Percentiles rank a stretch among this genome's conserved stretches.
Evolutionary conservation across 1,284 basidiomycete genomes (phyloP).

Genomic region (Ceratorhiza oryzae-sativae): DNA sequence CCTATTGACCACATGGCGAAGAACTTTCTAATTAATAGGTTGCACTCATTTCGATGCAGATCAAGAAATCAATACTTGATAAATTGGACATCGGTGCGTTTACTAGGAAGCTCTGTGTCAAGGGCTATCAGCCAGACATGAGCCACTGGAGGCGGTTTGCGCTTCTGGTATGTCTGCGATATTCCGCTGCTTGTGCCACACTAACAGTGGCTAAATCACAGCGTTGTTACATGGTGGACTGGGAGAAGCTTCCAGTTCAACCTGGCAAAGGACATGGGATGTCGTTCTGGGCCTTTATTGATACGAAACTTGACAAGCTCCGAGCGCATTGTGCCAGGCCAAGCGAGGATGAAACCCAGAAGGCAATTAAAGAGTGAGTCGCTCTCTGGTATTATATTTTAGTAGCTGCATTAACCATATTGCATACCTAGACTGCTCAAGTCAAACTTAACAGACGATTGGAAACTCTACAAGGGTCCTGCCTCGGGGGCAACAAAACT

Average conservation of each 20-base stretch:
- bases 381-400: too few relatives aligned
- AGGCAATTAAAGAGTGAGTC: not conserved
- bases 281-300: slow-evolving; percentile 10
- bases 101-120: slow-evolving; percentile 3
- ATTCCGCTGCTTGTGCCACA: not conserved
- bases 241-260: not conserved
- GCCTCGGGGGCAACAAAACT: too few relatives aligned
- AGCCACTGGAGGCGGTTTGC: slow-evolving; percentile 13
- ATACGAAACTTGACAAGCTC: slow-evolving; percentile 20
- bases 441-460: too few relatives aligned
- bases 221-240: slow-evolving; percentile 6
- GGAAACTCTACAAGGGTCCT: too few relatives aligned
- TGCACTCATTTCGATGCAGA: not conserved
- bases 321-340: not conserved
- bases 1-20: not conserved
- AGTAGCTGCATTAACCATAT: too few relatives aligned
- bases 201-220: not conserved
- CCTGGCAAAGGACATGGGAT: not conserved
- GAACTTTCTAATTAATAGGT: not conserved
- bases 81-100: slow-evolving; percentile 1
- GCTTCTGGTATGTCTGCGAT: slow-evolving; percentile 1
- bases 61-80: slow-evolving; percentile 11
- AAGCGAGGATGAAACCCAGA: not conserved
- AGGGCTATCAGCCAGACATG: slow-evolving; percentile 11
- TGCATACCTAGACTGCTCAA: too few relatives aligned